Conservation (phyloP, 1,139 yeast species). For the Blastobotrys ciferrii region DNA sequence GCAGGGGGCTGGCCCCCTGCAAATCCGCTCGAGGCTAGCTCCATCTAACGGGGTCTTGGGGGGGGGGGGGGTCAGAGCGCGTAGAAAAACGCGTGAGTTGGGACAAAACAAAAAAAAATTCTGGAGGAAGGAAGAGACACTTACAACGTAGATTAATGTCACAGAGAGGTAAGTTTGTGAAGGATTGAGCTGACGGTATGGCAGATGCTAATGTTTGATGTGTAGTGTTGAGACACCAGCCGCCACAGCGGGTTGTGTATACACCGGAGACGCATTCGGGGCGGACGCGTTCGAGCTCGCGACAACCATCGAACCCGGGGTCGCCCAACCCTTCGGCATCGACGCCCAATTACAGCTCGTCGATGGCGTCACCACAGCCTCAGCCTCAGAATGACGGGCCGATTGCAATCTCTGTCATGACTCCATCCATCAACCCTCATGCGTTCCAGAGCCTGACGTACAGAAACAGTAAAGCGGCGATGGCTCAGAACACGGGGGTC, state of each 20-base stretch:
- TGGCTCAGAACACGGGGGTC: slow-evolving; percentile 28
- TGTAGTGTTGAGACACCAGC: slow-evolving; percentile 18
- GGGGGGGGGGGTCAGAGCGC: neutral
- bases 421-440: slow-evolving; percentile 37
- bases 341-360: slow-evolving; percentile 8
- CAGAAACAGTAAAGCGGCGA: slow-evolving; percentile 20
- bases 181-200: no score
- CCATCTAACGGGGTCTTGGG: neutral
- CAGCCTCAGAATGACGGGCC: slow-evolving; percentile 17
- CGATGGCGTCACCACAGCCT: slow-evolving; percentile 13
- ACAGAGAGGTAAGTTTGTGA: slow-evolving; percentile 1
- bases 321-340: slow-evolving; percentile 7
- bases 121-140: neutral
- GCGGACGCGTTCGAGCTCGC: slow-evolving; percentile 17
- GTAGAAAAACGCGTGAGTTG: neutral
- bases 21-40: no score
- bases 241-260: slow-evolving; percentile 18
- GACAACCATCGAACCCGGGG: slow-evolving; percentile 14
- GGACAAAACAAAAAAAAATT: neutral
- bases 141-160: neutral
- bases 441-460: slow-evolving; percentile 32
- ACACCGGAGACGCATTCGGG: slow-evolving; percentile 19
- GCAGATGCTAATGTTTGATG: no score
- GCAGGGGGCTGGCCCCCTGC: no score
- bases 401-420: slow-evolving; percentile 35